These are phyloP conservation scores for Dactylellina drechsleri DNA, from an alignment of 2,329 filamentous ascomycete species.

Conservation along the genomic window DNA sequence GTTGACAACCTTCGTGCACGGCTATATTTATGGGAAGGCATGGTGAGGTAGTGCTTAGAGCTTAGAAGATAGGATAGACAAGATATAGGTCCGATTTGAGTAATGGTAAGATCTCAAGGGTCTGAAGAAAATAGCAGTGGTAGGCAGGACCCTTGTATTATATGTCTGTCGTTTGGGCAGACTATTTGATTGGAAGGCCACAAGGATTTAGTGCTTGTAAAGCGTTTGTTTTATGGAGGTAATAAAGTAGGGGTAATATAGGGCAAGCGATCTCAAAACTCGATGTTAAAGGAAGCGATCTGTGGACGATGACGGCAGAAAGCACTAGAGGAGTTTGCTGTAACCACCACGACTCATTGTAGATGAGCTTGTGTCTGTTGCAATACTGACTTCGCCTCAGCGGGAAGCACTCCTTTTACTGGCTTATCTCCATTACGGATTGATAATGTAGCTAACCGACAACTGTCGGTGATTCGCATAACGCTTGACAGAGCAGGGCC, in stretches of 20 bases:
- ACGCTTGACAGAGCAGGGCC: slow-evolving; percentile 15
- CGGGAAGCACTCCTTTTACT: slow-evolving; percentile 17
- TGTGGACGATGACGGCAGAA: neutral
- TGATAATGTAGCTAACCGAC: slow-evolving; percentile 9
- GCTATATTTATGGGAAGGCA: slow-evolving; percentile 8
- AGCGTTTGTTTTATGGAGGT: neutral
- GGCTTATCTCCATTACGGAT: slow-evolving; percentile 8
- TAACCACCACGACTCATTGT: neutral
- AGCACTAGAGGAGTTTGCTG: neutral
- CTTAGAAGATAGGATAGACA: neutral
- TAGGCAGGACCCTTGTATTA: neutral
- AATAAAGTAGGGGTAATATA: slow-evolving; percentile 5
- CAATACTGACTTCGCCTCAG: neutral
- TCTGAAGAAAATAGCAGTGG: neutral
- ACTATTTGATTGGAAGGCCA: no score
- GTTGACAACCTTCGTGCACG: slow-evolving; percentile 1
- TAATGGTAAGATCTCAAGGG: neutral
- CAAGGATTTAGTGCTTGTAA: no score
- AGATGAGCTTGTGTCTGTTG: neutral
- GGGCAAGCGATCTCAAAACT: slow-evolving; percentile 4
- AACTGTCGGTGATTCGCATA: slow-evolving; percentile 14
- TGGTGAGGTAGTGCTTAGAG: neutral
- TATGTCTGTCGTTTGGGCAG: no score
- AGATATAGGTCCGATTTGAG: neutral
- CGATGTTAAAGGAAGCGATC: slow-evolving; percentile 7